Conservation (phyloP, 192 early-diverging fungal species). For the Gorgonomyces haynaldii region DNA sequence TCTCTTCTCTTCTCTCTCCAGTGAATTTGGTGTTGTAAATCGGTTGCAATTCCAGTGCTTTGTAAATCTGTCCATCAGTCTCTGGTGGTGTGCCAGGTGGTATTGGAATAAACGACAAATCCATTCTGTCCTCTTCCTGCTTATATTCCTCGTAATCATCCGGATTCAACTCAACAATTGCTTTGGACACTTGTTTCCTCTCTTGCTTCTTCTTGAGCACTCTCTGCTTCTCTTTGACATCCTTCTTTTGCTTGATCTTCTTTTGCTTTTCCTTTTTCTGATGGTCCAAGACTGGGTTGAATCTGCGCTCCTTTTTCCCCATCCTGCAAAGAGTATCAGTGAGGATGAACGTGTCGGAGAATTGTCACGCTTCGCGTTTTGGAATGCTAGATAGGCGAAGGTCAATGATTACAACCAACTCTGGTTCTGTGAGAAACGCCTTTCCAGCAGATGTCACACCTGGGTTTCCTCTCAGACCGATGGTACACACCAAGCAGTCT, state of each 20-base stretch:
- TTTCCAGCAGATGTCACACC: too few species aligned
- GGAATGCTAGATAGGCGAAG: too few species aligned
- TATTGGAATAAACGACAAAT: slow-evolving; percentile 1
- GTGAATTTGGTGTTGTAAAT: not conserved
- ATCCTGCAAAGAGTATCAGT: too few species aligned
- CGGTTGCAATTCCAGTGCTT: not conserved
- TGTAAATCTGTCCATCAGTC: slow-evolving; percentile 6
- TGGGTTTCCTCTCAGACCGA: too few species aligned
- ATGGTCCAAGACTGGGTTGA: not conserved
- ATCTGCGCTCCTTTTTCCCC: not conserved
- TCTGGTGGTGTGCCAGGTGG: slow-evolving; percentile 4
- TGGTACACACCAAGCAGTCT: too few species aligned
- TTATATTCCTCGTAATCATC: not conserved
- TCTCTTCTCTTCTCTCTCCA: not conserved
- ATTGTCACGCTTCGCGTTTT: too few species aligned
- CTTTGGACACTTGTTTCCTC: not conserved
- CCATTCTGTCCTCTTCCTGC: not conserved
- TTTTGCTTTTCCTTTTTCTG: not conserved
- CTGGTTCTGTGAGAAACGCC: too few species aligned
- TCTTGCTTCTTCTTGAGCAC: not conserved
- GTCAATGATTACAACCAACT: too few species aligned
- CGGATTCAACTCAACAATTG: not conserved
- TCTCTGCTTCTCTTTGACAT: not conserved
- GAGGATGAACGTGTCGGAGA: too few species aligned
- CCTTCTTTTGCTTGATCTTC: not conserved